Base-by-base conservation (phyloP, 2,329 filamentous ascomycete species). In the Amphichorda felina region DNA sequence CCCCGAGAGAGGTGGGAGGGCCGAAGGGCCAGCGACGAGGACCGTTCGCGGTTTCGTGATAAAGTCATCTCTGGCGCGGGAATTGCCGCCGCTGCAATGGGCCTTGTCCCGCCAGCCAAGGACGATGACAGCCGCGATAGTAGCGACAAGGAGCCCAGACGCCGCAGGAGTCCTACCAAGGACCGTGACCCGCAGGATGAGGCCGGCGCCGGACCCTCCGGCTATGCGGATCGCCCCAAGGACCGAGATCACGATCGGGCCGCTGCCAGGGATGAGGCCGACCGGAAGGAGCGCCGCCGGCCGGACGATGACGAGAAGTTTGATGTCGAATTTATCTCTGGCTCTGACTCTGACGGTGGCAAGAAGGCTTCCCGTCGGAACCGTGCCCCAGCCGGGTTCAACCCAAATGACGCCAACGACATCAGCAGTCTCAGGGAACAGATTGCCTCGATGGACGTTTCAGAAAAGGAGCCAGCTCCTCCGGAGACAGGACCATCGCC, bases 401-500 rank as follows among this genome's bases (percentile, higher is more conserved):
- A 72, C 38, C 70, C 70, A 5, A 74, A 66, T 19, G 64, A 75
- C 42, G 59, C 68, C 3, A 60, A 58, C 21, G 65, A 66, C 13
- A 43, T 75, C 13, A 60, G 57, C 38, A 62, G 64, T 8, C 50
- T 73, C 29, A 69, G 70, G 44, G 62, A 68, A 17, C 60, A 72
- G 43, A 51, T 70, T 21, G 61, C 67, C 14, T 59, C 64, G 22
- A 56, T 65, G 43, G 50, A 51, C 22, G 45, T 18, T 9, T 21
- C 28, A n/a, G 31, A 34, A 11, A 36, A 19, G 22, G 34, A 34
- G 27, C 9, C 31, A 18, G 34, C 17, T 8, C 34, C 17, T 13
- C 31, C 3, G 31, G 4, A 14, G 7, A 17, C 18, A 33, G 5
- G 6, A 22, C 22, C 13, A 24, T 6, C 13, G 10, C 29, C 21